phyloP scores from a whole-genome alignment of 2,329 filamentous ascomycete genomes.

The Pseudocercospora eumusae region DNA sequence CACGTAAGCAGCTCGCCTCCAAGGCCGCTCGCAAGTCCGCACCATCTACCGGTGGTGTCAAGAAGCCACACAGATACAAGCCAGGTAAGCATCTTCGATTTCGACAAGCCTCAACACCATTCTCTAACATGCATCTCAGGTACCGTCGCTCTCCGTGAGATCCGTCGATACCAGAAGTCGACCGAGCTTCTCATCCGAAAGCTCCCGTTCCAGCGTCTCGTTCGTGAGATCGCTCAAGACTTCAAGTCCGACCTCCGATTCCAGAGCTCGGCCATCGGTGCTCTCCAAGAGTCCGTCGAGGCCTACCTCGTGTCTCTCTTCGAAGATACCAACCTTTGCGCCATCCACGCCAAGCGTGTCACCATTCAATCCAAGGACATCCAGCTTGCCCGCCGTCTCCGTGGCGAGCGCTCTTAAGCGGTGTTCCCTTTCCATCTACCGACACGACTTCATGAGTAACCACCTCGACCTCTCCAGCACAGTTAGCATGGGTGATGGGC shows the following conservation, averaged over 20 bases:
- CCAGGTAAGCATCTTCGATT: slow-evolving; percentile 43
- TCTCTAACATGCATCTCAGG: slow-evolving; percentile 50
- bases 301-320: slow-evolving; percentile 96
- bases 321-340: slow-evolving; percentile 92
- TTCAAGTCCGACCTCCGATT: slow-evolving; percentile 76
- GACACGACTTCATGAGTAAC: slow-evolving; percentile 28
- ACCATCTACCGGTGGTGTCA: slow-evolving; percentile 79
- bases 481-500: slow-evolving; percentile 37
- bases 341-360: slow-evolving; percentile 93
- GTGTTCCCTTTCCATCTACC: slow-evolving; percentile 29
- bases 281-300: slow-evolving; percentile 93
- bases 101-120: slow-evolving; percentile 25
- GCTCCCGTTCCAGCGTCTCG: slow-evolving; percentile 76
- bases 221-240: slow-evolving; percentile 71
- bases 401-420: slow-evolving; percentile 56
- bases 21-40: slow-evolving; percentile 99
- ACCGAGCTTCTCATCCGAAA: slow-evolving; percentile 84
- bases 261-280: slow-evolving; percentile 93
- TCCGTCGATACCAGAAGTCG: slow-evolving; percentile 83
- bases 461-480: slow-evolving; percentile 37
- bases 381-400: slow-evolving; percentile 71
- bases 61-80: slow-evolving; percentile 60
- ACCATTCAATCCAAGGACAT: slow-evolving; percentile 94
- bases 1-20: slow-evolving; percentile 95
- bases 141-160: slow-evolving; percentile 86